Percentiles rank a stretch among this genome's conserved stretches.
phyloP scores from a whole-genome alignment of 306 rosid species.

The Neltuma alba region DNA sequence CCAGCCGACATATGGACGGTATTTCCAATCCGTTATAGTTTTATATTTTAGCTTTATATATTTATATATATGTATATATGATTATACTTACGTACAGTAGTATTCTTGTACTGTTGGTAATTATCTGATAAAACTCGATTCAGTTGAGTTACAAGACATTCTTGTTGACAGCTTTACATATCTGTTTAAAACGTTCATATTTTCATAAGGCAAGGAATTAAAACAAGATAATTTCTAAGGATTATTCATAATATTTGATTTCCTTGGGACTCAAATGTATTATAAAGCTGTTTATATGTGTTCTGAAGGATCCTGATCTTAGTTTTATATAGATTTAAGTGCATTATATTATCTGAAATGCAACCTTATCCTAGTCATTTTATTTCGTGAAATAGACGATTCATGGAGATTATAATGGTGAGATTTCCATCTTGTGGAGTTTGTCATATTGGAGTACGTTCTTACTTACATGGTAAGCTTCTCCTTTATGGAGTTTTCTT shows the following conservation, averaged over 20 bases:
- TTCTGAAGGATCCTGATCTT: not conserved
- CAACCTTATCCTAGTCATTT: no score
- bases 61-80: no score
- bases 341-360: no score
- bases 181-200: no score
- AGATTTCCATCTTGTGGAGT: conserved; percentile 86
- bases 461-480: conserved; percentile 80
- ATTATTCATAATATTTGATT: not conserved
- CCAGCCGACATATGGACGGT: conserved; percentile 98
- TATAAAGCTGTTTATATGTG: not conserved
- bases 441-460: conserved; percentile 98
- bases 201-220: no score
- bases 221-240: no score
- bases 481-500: not conserved
- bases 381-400: conserved; percentile 29
- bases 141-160: no score
- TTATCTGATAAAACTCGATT: no score
- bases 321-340: not conserved
- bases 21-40: conserved; percentile 12
- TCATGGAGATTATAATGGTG: conserved; percentile 41
- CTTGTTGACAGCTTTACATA: no score
- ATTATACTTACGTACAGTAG: not conserved
- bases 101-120: not conserved
- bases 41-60: no score
- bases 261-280: not conserved